These are phyloP conservation scores for Rhododendron kiyosumense DNA, from an alignment of 148 eudicot genomes.

Conservation along the genomic window DNA sequence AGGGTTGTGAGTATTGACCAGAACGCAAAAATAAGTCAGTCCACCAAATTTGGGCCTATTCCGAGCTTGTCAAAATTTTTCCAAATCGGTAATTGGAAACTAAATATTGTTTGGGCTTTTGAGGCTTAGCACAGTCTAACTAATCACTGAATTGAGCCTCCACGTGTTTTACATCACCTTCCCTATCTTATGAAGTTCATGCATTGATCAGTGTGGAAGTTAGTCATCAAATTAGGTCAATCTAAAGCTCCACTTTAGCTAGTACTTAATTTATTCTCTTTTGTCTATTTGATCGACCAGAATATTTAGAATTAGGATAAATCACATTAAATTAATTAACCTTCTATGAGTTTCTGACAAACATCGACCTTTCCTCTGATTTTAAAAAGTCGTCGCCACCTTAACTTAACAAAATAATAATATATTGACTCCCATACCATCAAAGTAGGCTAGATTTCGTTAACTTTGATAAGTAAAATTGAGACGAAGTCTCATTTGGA, in stretches of 20 bases:
- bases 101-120: too few relatives aligned
- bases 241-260: not conserved
- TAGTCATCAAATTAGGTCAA: not conserved
- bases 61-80: too few relatives aligned
- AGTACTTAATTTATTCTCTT: not conserved
- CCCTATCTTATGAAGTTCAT: not conserved
- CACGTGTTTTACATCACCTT: too few relatives aligned
- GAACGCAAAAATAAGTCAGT: too few relatives aligned
- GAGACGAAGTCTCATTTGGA: too few relatives aligned
- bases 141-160: too few relatives aligned
- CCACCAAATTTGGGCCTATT: too few relatives aligned
- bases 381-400: not conserved
- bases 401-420: not conserved
- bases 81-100: too few relatives aligned
- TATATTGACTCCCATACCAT: too few relatives aligned
- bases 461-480: not conserved
- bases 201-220: not conserved
- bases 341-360: not conserved
- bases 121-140: too few relatives aligned
- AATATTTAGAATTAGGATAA: too few relatives aligned
- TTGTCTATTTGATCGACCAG: not conserved
- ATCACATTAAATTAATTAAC: not conserved
- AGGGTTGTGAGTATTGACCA: too few relatives aligned
- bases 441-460: not conserved
- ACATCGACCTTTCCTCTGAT: not conserved